phyloP scores from a whole-genome alignment of 148 eudicot genomes.

The Cornus controversa region DNA sequence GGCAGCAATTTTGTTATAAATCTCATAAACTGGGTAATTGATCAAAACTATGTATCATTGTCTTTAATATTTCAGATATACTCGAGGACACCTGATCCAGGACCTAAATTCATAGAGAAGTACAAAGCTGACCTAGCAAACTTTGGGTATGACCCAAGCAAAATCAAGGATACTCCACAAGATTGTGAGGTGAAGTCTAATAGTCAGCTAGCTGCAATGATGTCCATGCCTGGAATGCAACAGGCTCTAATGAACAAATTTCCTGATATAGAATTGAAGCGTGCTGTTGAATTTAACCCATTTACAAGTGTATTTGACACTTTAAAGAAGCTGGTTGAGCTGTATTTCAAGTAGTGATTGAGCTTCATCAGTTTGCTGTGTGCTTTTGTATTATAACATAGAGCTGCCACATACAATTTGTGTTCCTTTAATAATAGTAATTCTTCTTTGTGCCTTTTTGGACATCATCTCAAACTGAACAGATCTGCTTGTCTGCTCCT shows the following conservation, averaged over 20 bases:
- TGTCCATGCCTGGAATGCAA: conserved; percentile 80
- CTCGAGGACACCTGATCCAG: conserved; percentile 89
- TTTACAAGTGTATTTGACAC: conserved; percentile 82
- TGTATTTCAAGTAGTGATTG: conserved; percentile 65
- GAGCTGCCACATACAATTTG: not conserved
- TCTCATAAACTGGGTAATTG: not conserved
- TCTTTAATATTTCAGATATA: conserved; percentile 52
- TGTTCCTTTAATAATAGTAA: not conserved
- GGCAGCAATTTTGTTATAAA: not conserved
- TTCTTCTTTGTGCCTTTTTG: too few species aligned
- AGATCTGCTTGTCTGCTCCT: too few species aligned
- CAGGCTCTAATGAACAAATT: conserved; percentile 77
- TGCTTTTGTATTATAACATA: conserved; percentile 6
- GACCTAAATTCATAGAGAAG: conserved; percentile 79
- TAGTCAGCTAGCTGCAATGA: conserved; percentile 79
- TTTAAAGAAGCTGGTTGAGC: conserved; percentile 77
- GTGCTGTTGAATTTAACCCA: conserved; percentile 60
- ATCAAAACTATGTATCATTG: not conserved
- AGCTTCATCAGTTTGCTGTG: conserved; percentile 7
- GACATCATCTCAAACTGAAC: too few species aligned
- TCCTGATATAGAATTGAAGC: conserved; percentile 69
- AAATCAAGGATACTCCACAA: conserved; percentile 91
- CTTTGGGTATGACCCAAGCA: conserved; percentile 71
- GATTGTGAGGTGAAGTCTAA: conserved; percentile 84
- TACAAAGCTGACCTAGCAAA: conserved; percentile 63